Base-by-base conservation (phyloP, 805 yeast genomes). In the Metschnikowia vanudenii region DNA sequence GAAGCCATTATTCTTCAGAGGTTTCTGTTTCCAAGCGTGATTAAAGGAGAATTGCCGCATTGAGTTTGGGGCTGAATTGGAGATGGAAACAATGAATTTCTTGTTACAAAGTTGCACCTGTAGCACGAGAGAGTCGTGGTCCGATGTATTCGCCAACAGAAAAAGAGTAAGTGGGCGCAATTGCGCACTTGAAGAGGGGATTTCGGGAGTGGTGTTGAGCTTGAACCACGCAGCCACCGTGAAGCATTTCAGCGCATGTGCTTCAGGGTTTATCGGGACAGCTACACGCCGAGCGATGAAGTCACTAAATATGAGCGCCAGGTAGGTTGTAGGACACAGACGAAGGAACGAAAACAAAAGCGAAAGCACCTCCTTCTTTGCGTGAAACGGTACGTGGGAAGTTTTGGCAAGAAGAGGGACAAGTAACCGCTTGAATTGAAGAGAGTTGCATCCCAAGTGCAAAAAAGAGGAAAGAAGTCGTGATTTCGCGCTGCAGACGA, bases 181-280 rank as follows among this genome's bases (percentile, higher is more conserved):
- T 13, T 46, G 50, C 26, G 45, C 47, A 20, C 22, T 32, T 8
- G 36, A 16, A 2, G 59, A 50, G 2, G 58, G 32, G 2, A 53
- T 39, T 14, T 53, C 53, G 6, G 59, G 37, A 29, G 51, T 37
- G 24, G 29, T 50, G 47, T 53, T 59, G 24, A 72, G 40, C 46
- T 69, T 69, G 42, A 73, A 62, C 78, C 78, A 74, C 7, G 70
- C 52, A 32, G 68, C 71, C 12, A 74, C 52, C 0, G 78, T 60
- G 41, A 73, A 65, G 22, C 57, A 43, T 30, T 56, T 61, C 54
- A 53, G 56, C 39, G 42, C 56, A 40, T 29, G 26, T 14, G 39
- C 34, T 16, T 54, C 57, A 24, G 47, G 52, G 31, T 43, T 33
- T 29, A 53, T 47, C 2, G 59, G 58, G 10, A 55, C 39, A 2